Conservation (phyloP, 2,329 filamentous ascomycete species). For the Trichoderma arundinaceum region DNA sequence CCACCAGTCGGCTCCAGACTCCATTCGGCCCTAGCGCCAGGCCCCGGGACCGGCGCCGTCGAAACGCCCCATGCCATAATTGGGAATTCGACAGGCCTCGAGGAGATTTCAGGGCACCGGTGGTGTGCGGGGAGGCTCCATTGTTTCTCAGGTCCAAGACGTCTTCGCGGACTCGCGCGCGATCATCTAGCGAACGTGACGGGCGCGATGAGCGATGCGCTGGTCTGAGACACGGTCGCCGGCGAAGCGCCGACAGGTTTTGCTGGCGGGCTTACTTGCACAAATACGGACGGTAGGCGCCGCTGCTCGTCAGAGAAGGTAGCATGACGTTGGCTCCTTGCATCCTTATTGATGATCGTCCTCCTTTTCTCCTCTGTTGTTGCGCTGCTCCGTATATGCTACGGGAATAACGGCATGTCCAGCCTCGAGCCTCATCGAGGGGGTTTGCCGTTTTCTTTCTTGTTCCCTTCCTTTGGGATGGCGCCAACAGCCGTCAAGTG, state of each 20-base stretch:
- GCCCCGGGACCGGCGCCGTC: constrained; percentile 18
- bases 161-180: constrained; percentile 3
- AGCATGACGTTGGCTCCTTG: constrained; percentile 3
- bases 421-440: neutral
- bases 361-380: neutral
- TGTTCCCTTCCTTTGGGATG: constrained; percentile 1
- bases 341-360: neutral
- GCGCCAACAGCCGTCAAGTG: constrained; percentile 13
- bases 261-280: neutral
- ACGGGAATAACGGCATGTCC: neutral
- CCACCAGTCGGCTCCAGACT: constrained; percentile 21
- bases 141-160: constrained; percentile 9
- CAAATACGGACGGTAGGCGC: neutral
- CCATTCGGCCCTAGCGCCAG: constrained; percentile 5
- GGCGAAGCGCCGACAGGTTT: constrained; percentile 24
- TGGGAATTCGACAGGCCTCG: constrained; percentile 16
- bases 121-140: constrained; percentile 20
- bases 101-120: constrained; percentile 25
- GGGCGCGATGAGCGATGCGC: constrained; percentile 17
- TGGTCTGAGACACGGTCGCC: constrained; percentile 28
- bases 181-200: constrained; percentile 6
- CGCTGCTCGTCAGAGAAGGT: neutral
- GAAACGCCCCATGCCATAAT: constrained; percentile 11
- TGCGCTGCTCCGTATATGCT: neutral
- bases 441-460: neutral